These are phyloP conservation scores for Setaria italica DNA, from an alignment of 202 grass and related monocot genomes.

Conservation along the genomic window DNA sequence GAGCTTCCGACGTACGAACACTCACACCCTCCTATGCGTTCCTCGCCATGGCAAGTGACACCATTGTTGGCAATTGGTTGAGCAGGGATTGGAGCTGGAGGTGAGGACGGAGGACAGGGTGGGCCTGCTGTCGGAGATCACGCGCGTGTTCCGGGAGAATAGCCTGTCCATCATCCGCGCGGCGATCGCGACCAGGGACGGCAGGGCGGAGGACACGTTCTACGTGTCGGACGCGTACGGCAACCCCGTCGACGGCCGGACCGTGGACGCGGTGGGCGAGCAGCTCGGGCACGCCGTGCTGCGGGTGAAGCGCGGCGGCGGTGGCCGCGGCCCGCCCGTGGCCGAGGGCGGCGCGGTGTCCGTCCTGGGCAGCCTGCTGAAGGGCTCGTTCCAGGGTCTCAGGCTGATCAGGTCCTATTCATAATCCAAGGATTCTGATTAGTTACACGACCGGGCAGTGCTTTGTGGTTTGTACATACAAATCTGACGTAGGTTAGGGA, in stretches of 20 bases:
- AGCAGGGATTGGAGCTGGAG: slow-evolving; percentile 55
- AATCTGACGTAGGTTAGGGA: slow-evolving; percentile 2
- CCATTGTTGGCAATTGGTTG: neutral
- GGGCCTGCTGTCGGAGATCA: slow-evolving; percentile 56
- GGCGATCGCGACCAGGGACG: slow-evolving; percentile 45
- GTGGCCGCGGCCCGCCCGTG: neutral
- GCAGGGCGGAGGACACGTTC: slow-evolving; percentile 56
- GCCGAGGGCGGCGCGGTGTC: slow-evolving; percentile 17
- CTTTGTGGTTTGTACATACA: neutral
- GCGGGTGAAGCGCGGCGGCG: slow-evolving; percentile 25
- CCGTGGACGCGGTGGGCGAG: slow-evolving; percentile 30
- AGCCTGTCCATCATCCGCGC: slow-evolving; percentile 53
- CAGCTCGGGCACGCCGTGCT: slow-evolving; percentile 48
- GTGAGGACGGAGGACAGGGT: slow-evolving; percentile 54
- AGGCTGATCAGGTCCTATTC: slow-evolving; percentile 41
- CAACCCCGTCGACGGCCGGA: slow-evolving; percentile 50
- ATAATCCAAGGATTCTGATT: neutral
- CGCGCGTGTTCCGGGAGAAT: slow-evolving; percentile 53
- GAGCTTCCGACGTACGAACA: slow-evolving; percentile 38
- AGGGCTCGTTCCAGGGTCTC: slow-evolving; percentile 48
- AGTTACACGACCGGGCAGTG: neutral
- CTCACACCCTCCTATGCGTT: neutral
- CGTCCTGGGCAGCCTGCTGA: slow-evolving; percentile 40
- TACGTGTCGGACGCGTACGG: slow-evolving; percentile 46
- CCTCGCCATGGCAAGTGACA: slow-evolving; percentile 2